Evolutionary conservation across 495 filamentous ascomycete genomes (phyloP).

Genomic region (Neurospora hispaniola): DNA sequence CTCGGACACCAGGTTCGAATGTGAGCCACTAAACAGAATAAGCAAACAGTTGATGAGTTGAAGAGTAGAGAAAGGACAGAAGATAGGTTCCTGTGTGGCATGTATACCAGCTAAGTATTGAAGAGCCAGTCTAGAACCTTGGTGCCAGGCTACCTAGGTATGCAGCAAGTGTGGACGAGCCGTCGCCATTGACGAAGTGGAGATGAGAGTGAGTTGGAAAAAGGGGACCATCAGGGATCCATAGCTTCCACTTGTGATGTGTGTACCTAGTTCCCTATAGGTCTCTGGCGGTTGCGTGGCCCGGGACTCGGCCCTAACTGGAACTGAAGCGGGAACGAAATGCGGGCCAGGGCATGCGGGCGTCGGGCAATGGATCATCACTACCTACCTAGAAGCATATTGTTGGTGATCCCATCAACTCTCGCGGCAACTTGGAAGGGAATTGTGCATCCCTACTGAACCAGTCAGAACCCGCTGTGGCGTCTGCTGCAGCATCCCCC

Average conservation of each 20-base stretch:
- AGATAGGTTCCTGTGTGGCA: neutral
- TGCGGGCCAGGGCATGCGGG: neutral
- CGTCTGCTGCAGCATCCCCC: slow-evolving; percentile 6
- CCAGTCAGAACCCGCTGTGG: slow-evolving; percentile 14
- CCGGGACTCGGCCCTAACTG: neutral
- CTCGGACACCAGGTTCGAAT: neutral
- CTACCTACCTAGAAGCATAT: too few relatives aligned
- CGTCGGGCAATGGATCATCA: too few relatives aligned
- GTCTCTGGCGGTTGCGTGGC: neutral
- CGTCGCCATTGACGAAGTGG: neutral
- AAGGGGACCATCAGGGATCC: neutral
- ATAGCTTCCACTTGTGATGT: neutral
- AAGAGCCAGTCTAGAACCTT: neutral
- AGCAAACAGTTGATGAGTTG: neutral
- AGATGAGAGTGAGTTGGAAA: neutral
- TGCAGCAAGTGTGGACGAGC: neutral
- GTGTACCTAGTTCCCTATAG: too few relatives aligned
- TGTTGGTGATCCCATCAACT: too few relatives aligned
- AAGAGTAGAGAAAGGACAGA: neutral
- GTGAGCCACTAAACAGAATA: neutral
- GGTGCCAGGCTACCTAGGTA: neutral
- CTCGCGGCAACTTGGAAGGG: too few relatives aligned
- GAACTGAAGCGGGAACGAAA: neutral
- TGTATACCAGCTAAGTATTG: neutral
- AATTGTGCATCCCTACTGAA: too few relatives aligned